Evolutionary conservation across 345 rosid species (phyloP).

Genomic region (Citropsis articulata): DNA sequence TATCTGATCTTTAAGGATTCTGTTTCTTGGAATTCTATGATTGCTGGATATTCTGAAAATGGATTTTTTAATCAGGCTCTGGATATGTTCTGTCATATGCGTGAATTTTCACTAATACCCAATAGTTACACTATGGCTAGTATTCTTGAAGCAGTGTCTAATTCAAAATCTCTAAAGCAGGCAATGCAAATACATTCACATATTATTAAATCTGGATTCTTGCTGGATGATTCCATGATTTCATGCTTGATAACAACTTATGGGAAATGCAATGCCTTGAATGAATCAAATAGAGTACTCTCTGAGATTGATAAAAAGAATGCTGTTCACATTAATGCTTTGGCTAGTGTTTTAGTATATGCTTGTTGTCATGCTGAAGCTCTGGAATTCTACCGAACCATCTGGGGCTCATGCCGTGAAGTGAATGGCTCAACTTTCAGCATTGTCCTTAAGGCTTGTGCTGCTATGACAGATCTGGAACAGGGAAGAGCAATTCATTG

Average conservation of each 20-base stretch:
- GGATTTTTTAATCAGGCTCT: constrained; percentile 29
- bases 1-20: constrained; percentile 28
- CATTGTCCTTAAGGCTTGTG: constrained; percentile 37
- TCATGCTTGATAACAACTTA: constrained; percentile 37
- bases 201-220: constrained; percentile 32
- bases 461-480: constrained; percentile 34
- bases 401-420: constrained; percentile 15
- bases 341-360: constrained; percentile 24
- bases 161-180: constrained; percentile 21
- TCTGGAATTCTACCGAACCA: constrained; percentile 28
- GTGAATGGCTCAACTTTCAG: constrained; percentile 33
- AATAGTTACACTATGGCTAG: constrained; percentile 31
- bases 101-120: constrained; percentile 10
- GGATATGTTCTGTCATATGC: constrained; percentile 28
- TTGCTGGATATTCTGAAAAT: constrained; percentile 38
- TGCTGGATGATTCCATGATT: constrained; percentile 27
- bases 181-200: constrained; percentile 34
- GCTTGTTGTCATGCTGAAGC: constrained; percentile 28
- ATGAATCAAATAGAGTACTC: constrained; percentile 28
- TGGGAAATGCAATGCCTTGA: constrained; percentile 27
- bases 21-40: constrained; percentile 44
- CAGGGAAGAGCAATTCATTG: constrained; percentile 37
- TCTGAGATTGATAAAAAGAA: constrained; percentile 22
- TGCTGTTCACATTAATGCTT: constrained; percentile 25
- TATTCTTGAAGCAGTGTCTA: constrained; percentile 32